phyloP scores from a whole-genome alignment of 495 filamentous ascomycete genomes.

The Mytilinidion resinicola region DNA sequence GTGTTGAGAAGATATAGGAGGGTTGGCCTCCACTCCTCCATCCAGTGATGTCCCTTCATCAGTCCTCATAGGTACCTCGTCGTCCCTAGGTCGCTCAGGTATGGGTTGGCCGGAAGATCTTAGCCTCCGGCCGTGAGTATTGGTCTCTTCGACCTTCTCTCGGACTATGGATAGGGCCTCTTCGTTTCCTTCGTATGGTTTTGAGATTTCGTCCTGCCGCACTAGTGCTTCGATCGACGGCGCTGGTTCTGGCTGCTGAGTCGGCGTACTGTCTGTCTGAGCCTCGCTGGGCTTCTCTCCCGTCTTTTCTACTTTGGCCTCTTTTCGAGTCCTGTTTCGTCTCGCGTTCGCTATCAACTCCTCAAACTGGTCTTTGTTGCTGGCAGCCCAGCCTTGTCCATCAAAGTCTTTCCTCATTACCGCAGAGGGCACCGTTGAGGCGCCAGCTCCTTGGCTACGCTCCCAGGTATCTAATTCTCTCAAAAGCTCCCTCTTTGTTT shows the following conservation, averaged over 20 bases:
- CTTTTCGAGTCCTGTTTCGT: constrained; percentile 12
- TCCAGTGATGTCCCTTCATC: background rate
- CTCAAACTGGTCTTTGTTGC: constrained; percentile 66
- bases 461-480: constrained; percentile 82
- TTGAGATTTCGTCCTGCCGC: background rate
- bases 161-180: constrained; percentile 12
- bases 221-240: background rate
- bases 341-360: constrained; percentile 35
- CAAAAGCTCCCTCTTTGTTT: constrained; percentile 59
- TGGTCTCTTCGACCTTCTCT: constrained; percentile 16
- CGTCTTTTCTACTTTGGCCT: background rate
- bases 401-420: constrained; percentile 82
- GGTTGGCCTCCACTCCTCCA: background rate
- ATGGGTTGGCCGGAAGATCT: constrained; percentile 3
- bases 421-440: constrained; percentile 20
- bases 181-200: constrained; percentile 18
- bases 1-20: background rate
- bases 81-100: background rate
- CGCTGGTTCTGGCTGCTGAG: background rate
- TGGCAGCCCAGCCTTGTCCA: constrained; percentile 63
- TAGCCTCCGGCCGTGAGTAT: background rate
- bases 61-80: background rate
- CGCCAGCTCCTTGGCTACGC: constrained; percentile 55
- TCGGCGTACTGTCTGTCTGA: background rate
- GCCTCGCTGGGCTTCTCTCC: constrained; percentile 1